Base-by-base conservation (phyloP, 148 eudicot genomes). In the Diospyros lotus region DNA sequence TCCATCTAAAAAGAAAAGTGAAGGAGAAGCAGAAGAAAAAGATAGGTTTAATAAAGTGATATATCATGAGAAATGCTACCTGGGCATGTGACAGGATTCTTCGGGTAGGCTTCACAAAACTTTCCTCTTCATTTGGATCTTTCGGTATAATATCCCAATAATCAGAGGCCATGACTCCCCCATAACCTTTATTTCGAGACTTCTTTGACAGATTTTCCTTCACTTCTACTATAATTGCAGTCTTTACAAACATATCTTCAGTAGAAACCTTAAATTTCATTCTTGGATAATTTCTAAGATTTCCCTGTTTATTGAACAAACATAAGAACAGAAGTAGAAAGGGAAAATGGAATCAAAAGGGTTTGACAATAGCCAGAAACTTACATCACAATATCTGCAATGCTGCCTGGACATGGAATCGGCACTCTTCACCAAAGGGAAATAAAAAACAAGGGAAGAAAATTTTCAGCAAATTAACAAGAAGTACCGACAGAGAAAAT, bases 351-450 rank as follows among this genome's bases (percentile, higher is more conserved):
- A 65, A 18, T 75, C 28, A 13, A 72, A 66, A 28, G 28, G 28
- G 38, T 64, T 50, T 55, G 62, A 52, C 58, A 12, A 74, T 42
- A 48, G 38, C 41, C 48, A 60, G 51, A 80, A n/a, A 69, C 98
- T 89, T 87, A 95, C 98, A 74, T 72, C 54, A 76, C 97, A 95
- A 68, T 88, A 91, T 82, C 79, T 90, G 82, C 98, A 95, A 46
- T 63, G 83, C 67, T 56, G 69, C 73, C 75, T 79, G 53, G 82
- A 71, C 69, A 50, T 71, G 68, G 73, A n/a, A 76, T 68, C 84
- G 40, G 81, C 74, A 55, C 76, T 85, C 98, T 94, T 28, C 28
- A 28, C 28, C 28, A 28, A 28, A 28, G 85, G 12, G 28, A 66
- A 12, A 76, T 11, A 51, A 72, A 76, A 69, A 76, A 62, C 72